Evolutionary conservation across 352 stramenopile species (phyloP).

Genomic region (Phytophthora ramorum): DNA sequence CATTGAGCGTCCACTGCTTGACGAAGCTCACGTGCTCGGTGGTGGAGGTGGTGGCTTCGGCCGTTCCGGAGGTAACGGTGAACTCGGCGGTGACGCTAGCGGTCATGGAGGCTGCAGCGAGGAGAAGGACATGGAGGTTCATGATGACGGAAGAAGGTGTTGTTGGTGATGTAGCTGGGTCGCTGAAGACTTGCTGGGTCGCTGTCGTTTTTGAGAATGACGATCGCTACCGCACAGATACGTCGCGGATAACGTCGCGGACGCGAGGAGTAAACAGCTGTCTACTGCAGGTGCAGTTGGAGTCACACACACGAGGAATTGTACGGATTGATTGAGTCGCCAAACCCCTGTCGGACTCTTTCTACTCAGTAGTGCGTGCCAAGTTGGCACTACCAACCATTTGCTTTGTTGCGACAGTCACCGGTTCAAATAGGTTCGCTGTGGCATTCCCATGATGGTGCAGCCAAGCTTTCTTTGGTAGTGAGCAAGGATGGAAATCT

Average conservation of each 20-base stretch:
- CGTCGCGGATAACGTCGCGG: neutral
- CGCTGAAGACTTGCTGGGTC: slow-evolving; percentile 14
- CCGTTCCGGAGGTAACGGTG: slow-evolving; percentile 30
- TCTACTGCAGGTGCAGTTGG: too few species aligned
- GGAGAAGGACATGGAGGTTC: slow-evolving; percentile 23
- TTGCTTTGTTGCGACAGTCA: too few species aligned
- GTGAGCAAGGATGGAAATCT: too few species aligned
- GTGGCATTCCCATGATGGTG: too few species aligned
- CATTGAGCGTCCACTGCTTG: slow-evolving; percentile 43
- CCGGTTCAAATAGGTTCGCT: too few species aligned
- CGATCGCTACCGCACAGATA: neutral
- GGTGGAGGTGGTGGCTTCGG: slow-evolving; percentile 26
- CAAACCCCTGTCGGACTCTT: too few species aligned
- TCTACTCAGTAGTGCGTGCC: too few species aligned
- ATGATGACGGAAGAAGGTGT: too few species aligned
- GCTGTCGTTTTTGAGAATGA: slow-evolving; percentile 24
- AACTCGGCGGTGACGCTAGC: slow-evolving; percentile 23
- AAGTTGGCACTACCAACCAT: too few species aligned
- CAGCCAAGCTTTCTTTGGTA: too few species aligned
- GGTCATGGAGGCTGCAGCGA: slow-evolving; percentile 17
- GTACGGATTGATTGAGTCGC: too few species aligned
- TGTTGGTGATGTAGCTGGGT: too few species aligned
- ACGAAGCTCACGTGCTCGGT: slow-evolving; percentile 29
- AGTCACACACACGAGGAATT: slow-evolving; percentile 3
- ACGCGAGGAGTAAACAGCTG: slow-evolving; percentile 1